These are phyloP conservation scores for Hypoxylon rickii DNA, from an alignment of 495 filamentous ascomycete species.

Conservation along the genomic window DNA sequence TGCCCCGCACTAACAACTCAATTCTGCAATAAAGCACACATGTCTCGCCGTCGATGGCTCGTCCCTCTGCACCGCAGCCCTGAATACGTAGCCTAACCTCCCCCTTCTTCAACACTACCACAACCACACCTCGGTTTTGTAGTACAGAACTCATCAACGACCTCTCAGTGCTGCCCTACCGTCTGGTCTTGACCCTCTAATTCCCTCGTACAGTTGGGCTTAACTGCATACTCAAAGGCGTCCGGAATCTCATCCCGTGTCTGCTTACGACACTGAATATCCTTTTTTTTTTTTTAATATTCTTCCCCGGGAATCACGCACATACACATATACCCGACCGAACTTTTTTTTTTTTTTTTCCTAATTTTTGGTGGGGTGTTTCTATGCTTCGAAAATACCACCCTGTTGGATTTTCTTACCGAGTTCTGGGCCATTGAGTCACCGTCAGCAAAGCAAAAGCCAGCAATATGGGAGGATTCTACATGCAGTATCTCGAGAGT, in stretches of 20 bases:
- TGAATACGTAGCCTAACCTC: slow-evolving; percentile 57
- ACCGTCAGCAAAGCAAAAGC: slow-evolving; percentile 52
- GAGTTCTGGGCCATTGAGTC: slow-evolving; percentile 30
- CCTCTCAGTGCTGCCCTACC: slow-evolving; percentile 44
- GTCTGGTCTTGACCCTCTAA: slow-evolving; percentile 33
- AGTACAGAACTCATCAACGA: slow-evolving; percentile 49
- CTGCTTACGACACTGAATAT: slow-evolving; percentile 23
- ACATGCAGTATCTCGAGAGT: slow-evolving; percentile 68
- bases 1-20: slow-evolving; percentile 55
- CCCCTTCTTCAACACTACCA: slow-evolving; percentile 46
- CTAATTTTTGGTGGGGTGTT: slow-evolving; percentile 40
- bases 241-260: slow-evolving; percentile 42
- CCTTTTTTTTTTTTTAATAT: slow-evolving; percentile 17
- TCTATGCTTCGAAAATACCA: slow-evolving; percentile 36
- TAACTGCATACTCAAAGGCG: slow-evolving; percentile 56
- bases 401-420: slow-evolving; percentile 23
- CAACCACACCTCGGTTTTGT: slow-evolving; percentile 47
- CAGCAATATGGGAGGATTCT: slow-evolving; percentile 61
- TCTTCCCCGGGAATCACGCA: slow-evolving; percentile 17
- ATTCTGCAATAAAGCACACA: slow-evolving; percentile 66
- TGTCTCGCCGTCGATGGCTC: slow-evolving; percentile 61
- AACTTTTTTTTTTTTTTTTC: slow-evolving; percentile 22
- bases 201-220: slow-evolving; percentile 55
- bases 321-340: slow-evolving; percentile 36
- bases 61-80: slow-evolving; percentile 52